These are phyloP conservation scores for Ettlia oleoabundans DNA, from an alignment of 139 green algal species.

Conservation along the genomic window DNA sequence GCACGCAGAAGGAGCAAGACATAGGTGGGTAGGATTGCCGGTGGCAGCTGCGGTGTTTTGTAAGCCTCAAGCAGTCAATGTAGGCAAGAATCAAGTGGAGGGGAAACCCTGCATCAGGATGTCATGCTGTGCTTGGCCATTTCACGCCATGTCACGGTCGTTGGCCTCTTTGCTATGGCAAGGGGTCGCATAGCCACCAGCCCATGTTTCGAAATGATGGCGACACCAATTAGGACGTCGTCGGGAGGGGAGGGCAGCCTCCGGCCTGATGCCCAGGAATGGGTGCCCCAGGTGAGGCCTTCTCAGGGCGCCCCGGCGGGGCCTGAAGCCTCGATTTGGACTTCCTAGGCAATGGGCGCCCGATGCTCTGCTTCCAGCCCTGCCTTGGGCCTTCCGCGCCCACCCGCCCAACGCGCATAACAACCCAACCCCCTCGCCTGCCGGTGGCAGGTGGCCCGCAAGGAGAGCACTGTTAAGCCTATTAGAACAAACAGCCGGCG, in stretches of 20 bases:
- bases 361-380: neutral
- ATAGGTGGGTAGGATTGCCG: too few relatives aligned
- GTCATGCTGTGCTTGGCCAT: too few relatives aligned
- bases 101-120: neutral
- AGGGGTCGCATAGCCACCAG: too few relatives aligned
- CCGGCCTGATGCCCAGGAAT: neutral
- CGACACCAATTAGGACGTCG: neutral
- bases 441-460: conserved; percentile 14
- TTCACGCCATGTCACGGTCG: too few relatives aligned
- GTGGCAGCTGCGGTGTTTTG: too few relatives aligned
- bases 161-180: too few relatives aligned
- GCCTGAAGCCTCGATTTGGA: neutral
- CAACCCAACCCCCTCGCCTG: neutral
- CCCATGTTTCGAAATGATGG: neutral
- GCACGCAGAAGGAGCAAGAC: too few relatives aligned
- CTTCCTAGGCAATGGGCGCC: neutral
- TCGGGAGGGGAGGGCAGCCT: neutral
- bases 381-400: neutral
- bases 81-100: too few relatives aligned
- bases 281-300: neutral
- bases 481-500: conserved; percentile 1
- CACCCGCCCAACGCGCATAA: neutral
- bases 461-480: conserved; percentile 3
- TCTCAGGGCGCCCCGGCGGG: neutral
- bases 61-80: too few relatives aligned